Evolutionary conservation across 2,329 filamentous ascomycete species (phyloP).

Genomic region (Diaporthe longicolla): DNA sequence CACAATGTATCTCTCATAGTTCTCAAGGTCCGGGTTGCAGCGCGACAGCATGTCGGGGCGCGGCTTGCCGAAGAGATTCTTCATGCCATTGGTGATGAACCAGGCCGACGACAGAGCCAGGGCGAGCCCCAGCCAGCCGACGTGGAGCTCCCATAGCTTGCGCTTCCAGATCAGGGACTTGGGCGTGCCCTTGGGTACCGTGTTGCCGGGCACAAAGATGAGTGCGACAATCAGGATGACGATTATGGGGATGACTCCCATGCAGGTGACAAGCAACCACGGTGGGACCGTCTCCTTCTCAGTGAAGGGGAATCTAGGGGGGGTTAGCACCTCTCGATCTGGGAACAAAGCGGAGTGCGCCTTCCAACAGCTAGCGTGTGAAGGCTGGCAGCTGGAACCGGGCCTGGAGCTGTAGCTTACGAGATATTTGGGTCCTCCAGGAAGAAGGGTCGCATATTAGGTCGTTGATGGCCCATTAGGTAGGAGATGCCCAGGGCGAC

Average conservation of each 20-base stretch:
- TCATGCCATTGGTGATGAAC: slow-evolving; percentile 88
- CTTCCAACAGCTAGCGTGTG: neutral
- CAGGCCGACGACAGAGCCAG: slow-evolving; percentile 80
- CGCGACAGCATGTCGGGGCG: slow-evolving; percentile 87
- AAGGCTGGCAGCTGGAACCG: neutral
- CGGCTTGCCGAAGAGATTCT: slow-evolving; percentile 79
- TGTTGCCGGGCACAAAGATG: slow-evolving; percentile 79
- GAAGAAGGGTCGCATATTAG: slow-evolving; percentile 79
- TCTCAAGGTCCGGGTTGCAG: slow-evolving; percentile 80
- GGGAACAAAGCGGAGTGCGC: neutral
- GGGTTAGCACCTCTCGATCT: neutral
- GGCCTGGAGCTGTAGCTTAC: slow-evolving; percentile 55
- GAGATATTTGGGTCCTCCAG: slow-evolving; percentile 83
- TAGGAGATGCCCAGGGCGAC: slow-evolving; percentile 71
- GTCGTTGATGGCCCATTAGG: slow-evolving; percentile 70
- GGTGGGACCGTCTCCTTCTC: slow-evolving; percentile 80
- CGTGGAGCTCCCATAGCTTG: slow-evolving; percentile 93
- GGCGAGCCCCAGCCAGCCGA: slow-evolving; percentile 85
- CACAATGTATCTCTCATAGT: slow-evolving; percentile 72
- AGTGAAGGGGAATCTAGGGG: slow-evolving; percentile 76
- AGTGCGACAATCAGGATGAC: slow-evolving; percentile 79
- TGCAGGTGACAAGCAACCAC: slow-evolving; percentile 74
- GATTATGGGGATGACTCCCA: slow-evolving; percentile 73
- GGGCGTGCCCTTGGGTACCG: slow-evolving; percentile 74
- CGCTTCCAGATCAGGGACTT: slow-evolving; percentile 78